phyloP scores from a whole-genome alignment of 176 grass and related monocot species.

The Paspalum vaginatum region DNA sequence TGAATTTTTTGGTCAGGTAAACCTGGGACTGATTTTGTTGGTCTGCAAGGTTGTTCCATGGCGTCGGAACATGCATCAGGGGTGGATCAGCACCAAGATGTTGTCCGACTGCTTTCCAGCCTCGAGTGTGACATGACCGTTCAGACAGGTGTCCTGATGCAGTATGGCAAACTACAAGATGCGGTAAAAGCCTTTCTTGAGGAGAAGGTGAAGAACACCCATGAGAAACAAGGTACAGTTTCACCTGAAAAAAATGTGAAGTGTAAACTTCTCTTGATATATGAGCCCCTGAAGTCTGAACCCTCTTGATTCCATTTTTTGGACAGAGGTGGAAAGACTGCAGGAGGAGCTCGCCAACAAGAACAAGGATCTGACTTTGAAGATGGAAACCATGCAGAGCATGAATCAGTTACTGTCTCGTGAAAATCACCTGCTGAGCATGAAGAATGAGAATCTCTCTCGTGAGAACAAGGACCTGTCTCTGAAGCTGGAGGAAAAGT shows the following conservation, averaged over 20 bases:
- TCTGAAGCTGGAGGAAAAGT: neutral
- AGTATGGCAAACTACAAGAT: neutral
- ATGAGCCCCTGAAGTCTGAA: neutral
- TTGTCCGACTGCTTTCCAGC: neutral
- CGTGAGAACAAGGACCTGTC: neutral
- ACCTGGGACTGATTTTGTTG: neutral
- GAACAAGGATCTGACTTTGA: neutral
- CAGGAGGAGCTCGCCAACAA: neutral
- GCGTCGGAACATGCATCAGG: neutral
- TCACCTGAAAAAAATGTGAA: neutral
- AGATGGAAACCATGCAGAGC: neutral
- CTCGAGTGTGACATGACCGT: slow-evolving; percentile 3
- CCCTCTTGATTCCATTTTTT: neutral
- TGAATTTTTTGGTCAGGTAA: neutral
- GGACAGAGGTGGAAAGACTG: neutral
- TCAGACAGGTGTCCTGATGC: neutral
- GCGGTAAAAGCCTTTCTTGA: neutral
- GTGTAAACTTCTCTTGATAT: neutral
- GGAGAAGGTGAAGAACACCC: neutral
- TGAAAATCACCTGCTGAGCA: neutral
- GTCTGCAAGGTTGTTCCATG: neutral
- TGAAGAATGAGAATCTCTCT: neutral
- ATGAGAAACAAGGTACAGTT: slow-evolving; percentile 2
- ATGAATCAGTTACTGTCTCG: neutral
- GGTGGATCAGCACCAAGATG: neutral